A percentile compares a stretch with the other conserved stretches of the same genome.
Conservation (phyloP, 2,329 filamentous ascomycete species). For the Hymenoscyphus repandus region DNA sequence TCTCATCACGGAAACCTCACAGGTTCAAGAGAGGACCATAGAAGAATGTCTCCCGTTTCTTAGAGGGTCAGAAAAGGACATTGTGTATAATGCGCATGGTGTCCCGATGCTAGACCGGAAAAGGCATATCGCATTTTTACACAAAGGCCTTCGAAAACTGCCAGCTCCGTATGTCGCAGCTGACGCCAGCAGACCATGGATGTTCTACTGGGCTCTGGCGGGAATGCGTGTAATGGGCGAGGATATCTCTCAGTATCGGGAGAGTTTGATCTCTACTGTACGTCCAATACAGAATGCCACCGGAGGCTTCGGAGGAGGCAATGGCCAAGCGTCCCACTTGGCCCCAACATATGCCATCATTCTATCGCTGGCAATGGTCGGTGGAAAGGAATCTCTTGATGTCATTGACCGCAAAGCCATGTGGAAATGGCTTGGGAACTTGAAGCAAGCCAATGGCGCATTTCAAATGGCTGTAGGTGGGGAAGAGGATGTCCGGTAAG, state of each 20-base stretch:
- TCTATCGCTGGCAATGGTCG: constrained; percentile 72
- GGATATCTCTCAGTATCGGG: constrained; percentile 60
- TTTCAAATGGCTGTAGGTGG: constrained; percentile 82
- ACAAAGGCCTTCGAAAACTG: constrained; percentile 52
- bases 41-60: constrained; percentile 66
- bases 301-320: constrained; percentile 91
- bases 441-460: constrained; percentile 86
- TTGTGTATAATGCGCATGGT: constrained; percentile 62
- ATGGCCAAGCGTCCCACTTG: constrained; percentile 82
- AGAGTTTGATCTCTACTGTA: constrained; percentile 69
- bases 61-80: constrained; percentile 38
- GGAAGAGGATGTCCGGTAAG: constrained; percentile 85
- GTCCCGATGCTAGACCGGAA: constrained; percentile 67
- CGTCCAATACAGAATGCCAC: constrained; percentile 72
- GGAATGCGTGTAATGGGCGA: constrained; percentile 72
- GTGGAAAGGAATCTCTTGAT: constrained; percentile 66
- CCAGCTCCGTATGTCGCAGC: constrained; percentile 66
- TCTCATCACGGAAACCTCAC: constrained; percentile 63
- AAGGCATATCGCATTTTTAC: constrained; percentile 58
- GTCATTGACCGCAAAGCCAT: constrained; percentile 76
- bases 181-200: constrained; percentile 88
- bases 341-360: constrained; percentile 84
- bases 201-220: constrained; percentile 86
- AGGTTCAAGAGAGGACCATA: constrained; percentile 63
- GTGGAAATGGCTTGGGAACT: constrained; percentile 82